Conservation (phyloP, 2,329 filamentous ascomycete species). For the Aspergillus cejpii region DNA sequence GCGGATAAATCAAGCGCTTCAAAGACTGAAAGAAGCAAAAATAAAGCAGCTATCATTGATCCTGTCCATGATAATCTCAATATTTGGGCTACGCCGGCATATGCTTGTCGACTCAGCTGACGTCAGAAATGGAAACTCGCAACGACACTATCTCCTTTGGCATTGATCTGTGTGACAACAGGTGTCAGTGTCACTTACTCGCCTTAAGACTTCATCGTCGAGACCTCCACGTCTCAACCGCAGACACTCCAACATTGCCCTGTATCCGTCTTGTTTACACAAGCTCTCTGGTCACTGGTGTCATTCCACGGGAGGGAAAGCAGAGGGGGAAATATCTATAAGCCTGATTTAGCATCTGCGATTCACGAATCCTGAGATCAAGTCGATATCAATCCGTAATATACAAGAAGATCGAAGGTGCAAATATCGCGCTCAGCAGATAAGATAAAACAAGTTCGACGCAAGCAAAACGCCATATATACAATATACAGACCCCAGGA, state of each 20-base stretch:
- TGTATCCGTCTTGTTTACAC: no score
- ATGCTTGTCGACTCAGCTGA: background rate
- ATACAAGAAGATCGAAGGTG: background rate
- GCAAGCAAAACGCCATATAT: conserved; percentile 8
- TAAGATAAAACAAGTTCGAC: background rate
- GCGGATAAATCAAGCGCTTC: background rate
- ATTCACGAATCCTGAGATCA: background rate
- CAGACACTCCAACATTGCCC: no score
- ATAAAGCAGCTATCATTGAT: background rate
- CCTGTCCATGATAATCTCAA: background rate
- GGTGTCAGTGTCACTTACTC: no score
- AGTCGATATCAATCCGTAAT: background rate
- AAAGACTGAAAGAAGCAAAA: background rate
- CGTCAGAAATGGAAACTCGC: background rate
- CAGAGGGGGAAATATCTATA: conserved; percentile 6
- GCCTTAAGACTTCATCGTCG: no score
- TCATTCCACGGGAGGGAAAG: background rate
- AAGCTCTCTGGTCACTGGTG: background rate
- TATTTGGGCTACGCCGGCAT: background rate
- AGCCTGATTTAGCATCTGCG: background rate
- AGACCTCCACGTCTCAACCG: no score
- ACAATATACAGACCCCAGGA: conserved; percentile 2
- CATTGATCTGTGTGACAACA: no score
- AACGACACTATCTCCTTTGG: no score
- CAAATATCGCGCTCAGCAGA: background rate